Evolutionary conservation across 2,329 filamentous ascomycete species (phyloP), one percentile per base, ranked within the genome.

Genomic region (Aureobasidium sp.): DNA sequence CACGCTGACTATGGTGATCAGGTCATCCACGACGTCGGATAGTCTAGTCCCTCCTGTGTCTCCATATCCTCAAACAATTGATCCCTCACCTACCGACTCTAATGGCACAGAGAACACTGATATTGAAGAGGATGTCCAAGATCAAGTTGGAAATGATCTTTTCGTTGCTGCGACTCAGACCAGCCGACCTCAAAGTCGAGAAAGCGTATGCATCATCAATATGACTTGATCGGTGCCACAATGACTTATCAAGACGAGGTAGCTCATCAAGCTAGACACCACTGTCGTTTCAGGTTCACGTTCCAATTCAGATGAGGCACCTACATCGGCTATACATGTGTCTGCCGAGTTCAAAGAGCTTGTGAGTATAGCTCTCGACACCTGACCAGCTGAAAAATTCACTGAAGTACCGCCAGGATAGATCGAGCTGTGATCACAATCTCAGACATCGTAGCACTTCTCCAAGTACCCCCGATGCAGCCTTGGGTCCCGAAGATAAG

Each of bases 251-350:
- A 26, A 13, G 5, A 13, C 10, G 8, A 43, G 20, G 43, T 66
- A 73, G 65, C 74, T 77, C 51, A 71, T 71, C 34, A 76, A 75
- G 70, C 74, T 83, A 53, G 74, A 82, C 65, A 83, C 79, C 8
- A 68, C 73, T 34, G 67, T 79, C 20, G 70, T 75, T 12, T 65
- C 68, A 50, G 71, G 73, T 57, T 65, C 71, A 32, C 72, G 76
- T 69, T 87, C 72, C 78, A 86, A 71, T 59, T 82, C 82, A 27
- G 86, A 86, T 65, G 90, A 96, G 67, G 90, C 92, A 67, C 87
- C 91, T 27, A 83, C 90, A 59, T 97, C 92, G 1, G 92, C 96
- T 61, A 96, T 97, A 67, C 92, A 96, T 79, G 90, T 90, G 17
- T 92, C 92, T 0, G 82, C 90, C 66, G 90, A 88, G 65, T 97